Base-by-base conservation (phyloP, 306 rosid genomes). In the Fragaria ananassa region DNA sequence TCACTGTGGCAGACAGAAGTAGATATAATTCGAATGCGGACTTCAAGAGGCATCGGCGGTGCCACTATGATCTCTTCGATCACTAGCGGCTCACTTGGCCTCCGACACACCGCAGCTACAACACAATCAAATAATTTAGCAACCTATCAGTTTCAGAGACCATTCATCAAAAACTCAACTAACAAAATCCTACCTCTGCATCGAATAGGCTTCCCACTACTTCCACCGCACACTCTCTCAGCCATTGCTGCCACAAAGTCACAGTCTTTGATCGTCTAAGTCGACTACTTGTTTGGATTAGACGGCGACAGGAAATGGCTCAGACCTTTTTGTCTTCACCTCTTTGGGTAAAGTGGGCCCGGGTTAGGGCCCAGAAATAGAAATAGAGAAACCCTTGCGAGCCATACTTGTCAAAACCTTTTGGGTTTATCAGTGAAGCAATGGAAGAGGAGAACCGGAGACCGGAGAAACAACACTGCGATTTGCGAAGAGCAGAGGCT, bases 1-100 rank as follows among this genome's bases (percentile, higher is more conserved):
- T 94, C 98, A 0, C 93, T 94, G 56, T 87, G 82, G 74, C 97
- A 94, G 1, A 94, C 86, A 75, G 95, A 91, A 3, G 95, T 86
- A 46, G 96, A 91, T 56, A 90, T 74, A 65, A 91, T 75, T 56
- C 89, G 91, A 81, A 94, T 85, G 75, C 96, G 81, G 60, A 65
- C 91, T 81, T 91, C 98, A 60, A 21, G 83, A 39, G 93, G 70
- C 97, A 90, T 81, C 5, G 96, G 97, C 7, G 96, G 91, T 4
- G 98, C 97, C 65, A 94, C 97, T 1, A 83, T 61, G 18, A 94
- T 74, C 77, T 94, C 94, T 79, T 94, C 98, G 5, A 89, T 81
- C 62, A 57, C 84, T 11, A 91, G 72, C 1, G 98, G 87, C 67
- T 89, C 90, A 0, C 93, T 94, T 39, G 96, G 75, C 65, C 75